phyloP scores from a whole-genome alignment of 176 grass and related monocot genomes.

The Eleusine indica region DNA sequence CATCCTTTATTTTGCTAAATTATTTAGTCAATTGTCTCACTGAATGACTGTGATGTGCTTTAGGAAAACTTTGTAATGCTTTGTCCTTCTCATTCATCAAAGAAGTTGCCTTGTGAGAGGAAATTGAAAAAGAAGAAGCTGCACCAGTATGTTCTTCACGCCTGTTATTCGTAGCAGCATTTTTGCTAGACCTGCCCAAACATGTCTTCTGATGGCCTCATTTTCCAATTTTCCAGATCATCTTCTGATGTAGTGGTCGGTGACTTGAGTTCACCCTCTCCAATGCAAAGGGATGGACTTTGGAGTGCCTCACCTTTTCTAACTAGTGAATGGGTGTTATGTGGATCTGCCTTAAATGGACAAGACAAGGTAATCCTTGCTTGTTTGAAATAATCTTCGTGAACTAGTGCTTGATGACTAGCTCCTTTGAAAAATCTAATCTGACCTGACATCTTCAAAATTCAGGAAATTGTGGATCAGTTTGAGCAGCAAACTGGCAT shows the following conservation, averaged over 20 bases:
- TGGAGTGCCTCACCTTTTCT: conserved; percentile 53
- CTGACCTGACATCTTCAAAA: conserved; percentile 7
- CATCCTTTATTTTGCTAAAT: background rate
- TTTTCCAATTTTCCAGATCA: conserved; percentile 42
- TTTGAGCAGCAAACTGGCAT: conserved; percentile 67
- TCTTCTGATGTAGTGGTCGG: conserved; percentile 40
- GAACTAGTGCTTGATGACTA: background rate
- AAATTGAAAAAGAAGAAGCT: conserved; percentile 59
- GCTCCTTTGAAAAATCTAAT: conserved; percentile 4
- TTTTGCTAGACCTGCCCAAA: conserved; percentile 33
- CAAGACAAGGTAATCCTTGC: conserved; percentile 62
- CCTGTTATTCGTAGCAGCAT: conserved; percentile 21
- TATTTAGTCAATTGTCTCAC: background rate
- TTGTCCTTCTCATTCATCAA: conserved; percentile 78
- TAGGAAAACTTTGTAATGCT: conserved; percentile 90
- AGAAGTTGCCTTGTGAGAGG: conserved; percentile 86
- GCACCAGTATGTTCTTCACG: conserved; percentile 40
- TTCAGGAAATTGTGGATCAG: conserved; percentile 63
- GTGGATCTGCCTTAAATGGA: conserved; percentile 70
- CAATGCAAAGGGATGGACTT: conserved; percentile 46
- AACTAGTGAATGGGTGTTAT: conserved; percentile 79
- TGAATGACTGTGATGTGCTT: conserved; percentile 16
- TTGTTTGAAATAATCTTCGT: conserved; percentile 23
- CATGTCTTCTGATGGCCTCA: conserved; percentile 3
- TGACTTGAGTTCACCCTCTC: conserved; percentile 50